Evolutionary conservation across 441 rosid genomes (phyloP).

Genomic region (Macaranga tanarius): DNA sequence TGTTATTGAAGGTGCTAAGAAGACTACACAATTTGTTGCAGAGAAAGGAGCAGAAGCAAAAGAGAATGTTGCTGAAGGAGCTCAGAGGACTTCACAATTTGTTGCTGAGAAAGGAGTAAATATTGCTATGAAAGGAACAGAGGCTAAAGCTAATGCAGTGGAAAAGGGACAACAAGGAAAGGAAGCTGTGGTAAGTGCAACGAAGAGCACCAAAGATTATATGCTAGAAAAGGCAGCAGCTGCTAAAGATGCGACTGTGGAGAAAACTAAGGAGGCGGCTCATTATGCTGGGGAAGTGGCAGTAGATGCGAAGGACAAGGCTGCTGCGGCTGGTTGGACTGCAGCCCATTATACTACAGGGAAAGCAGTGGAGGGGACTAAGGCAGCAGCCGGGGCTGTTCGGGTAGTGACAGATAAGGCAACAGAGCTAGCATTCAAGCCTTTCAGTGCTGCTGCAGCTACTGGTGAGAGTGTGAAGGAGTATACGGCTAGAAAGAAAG

Average conservation of each 20-base stretch:
- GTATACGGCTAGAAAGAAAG: slow-evolving; percentile 65
- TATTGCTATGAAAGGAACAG: slow-evolving; percentile 46
- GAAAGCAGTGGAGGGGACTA: slow-evolving; percentile 64
- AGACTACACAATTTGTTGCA: slow-evolving; percentile 28
- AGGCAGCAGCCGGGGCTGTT: slow-evolving; percentile 47
- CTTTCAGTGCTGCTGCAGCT: slow-evolving; percentile 46
- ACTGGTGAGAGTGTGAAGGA: slow-evolving; percentile 55
- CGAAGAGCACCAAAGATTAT: slow-evolving; percentile 32
- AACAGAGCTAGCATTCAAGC: slow-evolving; percentile 49
- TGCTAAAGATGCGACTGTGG: slow-evolving; percentile 49
- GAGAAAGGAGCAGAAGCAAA: slow-evolving; percentile 39
- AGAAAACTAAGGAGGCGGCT: slow-evolving; percentile 48
- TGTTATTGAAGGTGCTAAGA: slow-evolving; percentile 22
- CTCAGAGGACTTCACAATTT: slow-evolving; percentile 52
- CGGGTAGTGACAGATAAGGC: slow-evolving; percentile 46
- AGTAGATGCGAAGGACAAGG: slow-evolving; percentile 49
- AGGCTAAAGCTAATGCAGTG: slow-evolving; percentile 47
- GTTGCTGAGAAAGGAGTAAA: slow-evolving; percentile 54
- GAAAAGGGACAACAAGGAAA: slow-evolving; percentile 35
- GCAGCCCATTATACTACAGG: slow-evolving; percentile 69
- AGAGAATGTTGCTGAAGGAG: slow-evolving; percentile 46
- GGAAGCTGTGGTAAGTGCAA: slow-evolving; percentile 29
- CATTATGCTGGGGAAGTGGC: slow-evolving; percentile 45
- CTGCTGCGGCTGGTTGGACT: slow-evolving; percentile 57
- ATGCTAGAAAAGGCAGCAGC: slow-evolving; percentile 38